Base-by-base conservation (phyloP, 495 filamentous ascomycete genomes). In the Xylaria venustula region DNA sequence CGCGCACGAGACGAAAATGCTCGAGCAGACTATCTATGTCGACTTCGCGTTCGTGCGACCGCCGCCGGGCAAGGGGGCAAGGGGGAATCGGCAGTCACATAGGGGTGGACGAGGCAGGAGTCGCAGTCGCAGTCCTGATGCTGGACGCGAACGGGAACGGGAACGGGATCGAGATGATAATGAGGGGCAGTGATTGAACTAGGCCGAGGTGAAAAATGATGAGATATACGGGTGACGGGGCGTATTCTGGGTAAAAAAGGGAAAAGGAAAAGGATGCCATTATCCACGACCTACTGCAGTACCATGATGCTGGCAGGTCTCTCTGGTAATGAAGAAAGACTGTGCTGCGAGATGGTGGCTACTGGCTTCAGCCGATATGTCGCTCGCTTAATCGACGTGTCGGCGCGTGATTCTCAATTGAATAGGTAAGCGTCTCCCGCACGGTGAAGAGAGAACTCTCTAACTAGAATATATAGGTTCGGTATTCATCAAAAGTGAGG, bases 1-100 rank as follows among this genome's bases (percentile, higher is more conserved):
- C 64, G 88, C 91, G 49, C 85, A 96, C 73, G 83, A 85, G 28
- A 83, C 84, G 30, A 93, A 96, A 74, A 76, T 98, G 32, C 86
- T 99, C 28, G 94, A 98, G 62, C 92, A 98, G 81, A 95, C 90
- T 1, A 87, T 99, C 47, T 72, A 82, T 48, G 92, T 96, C 45
- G 95, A 99, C 78, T 99, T 93, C 73, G 95, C 93, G 2, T 98
- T 99, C 74, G 95, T 99, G 41, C 85, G 95, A 50, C 93, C 95
- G 47, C 93, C 95, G 42, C 91, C 92, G 14, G 80, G 84, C 19
- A 85, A 87, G 71, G 73, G 72, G 44, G 77, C 75, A 15, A 81
- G 83, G 48, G 80, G 82, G n/a, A 76, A 76, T 25, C 80, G 79
- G 30, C 76, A 76, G 30, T 77, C 77, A 50, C 67, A 71, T 26